Conservation (phyloP, 208 protist species). For the Balamuthia mandrillaris region DNA sequence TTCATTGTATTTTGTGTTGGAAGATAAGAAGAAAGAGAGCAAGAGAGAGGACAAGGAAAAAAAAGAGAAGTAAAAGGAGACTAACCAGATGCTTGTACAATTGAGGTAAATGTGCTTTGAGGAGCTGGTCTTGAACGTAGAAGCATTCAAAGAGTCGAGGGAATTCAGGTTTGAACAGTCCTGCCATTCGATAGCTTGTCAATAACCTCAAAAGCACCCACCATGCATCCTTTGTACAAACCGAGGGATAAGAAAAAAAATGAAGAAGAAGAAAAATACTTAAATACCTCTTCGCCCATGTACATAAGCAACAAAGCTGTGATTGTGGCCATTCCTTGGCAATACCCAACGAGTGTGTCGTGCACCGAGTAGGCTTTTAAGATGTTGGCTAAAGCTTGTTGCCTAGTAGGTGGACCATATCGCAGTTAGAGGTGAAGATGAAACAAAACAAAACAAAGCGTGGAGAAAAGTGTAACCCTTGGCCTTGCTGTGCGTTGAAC, state of each 20-base stretch:
- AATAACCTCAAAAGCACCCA: neutral
- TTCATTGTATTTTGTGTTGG: neutral
- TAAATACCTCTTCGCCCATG: neutral
- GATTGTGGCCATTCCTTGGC: conserved; percentile 40
- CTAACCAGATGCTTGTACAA: neutral
- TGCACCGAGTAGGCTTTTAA: conserved; percentile 31
- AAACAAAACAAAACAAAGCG: neutral
- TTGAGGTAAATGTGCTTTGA: neutral
- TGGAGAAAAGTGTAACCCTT: neutral
- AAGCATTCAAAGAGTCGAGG: neutral
- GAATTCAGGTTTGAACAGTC: neutral
- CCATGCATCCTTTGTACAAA: neutral
- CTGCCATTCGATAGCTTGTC: neutral
- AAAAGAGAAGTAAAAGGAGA: neutral
- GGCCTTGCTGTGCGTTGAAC: neutral
- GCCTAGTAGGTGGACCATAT: neutral
- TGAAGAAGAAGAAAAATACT: neutral
- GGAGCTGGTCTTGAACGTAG: neutral
- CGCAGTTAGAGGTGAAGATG: too few species aligned
- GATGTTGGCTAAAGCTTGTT: neutral
- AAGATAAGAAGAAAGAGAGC: neutral
- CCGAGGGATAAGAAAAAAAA: neutral
- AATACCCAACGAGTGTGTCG: conserved; percentile 44
- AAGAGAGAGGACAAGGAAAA: too few species aligned
- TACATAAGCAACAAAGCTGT: conserved; percentile 23